These are phyloP conservation scores for Amaranthus hypochondriacus DNA, from an alignment of 148 eudicot genomes.

Conservation along the genomic window DNA sequence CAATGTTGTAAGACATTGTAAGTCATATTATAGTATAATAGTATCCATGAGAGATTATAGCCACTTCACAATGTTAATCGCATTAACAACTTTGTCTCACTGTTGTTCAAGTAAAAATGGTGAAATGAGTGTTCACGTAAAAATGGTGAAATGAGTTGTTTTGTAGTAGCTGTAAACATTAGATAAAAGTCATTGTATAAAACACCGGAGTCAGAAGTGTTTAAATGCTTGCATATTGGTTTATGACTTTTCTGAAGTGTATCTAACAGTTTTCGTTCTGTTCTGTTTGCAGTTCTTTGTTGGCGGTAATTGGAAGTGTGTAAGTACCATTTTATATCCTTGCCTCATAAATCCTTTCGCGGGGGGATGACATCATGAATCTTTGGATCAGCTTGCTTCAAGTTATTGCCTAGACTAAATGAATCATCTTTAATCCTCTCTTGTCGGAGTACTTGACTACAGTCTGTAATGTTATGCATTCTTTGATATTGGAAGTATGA, in stretches of 20 bases:
- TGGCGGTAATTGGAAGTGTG: slow-evolving; percentile 99
- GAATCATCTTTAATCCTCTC: not conserved
- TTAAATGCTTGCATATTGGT: not conserved
- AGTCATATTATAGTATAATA: not conserved
- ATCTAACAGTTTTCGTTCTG: slow-evolving; percentile 21
- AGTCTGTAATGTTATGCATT: not conserved
- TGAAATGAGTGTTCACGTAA: not conserved
- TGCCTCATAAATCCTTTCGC: not conserved
- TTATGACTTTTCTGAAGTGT: not conserved
- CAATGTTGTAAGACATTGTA: too few species aligned
- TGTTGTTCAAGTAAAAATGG: not conserved
- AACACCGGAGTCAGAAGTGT: not conserved
- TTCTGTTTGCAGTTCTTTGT: slow-evolving; percentile 85
- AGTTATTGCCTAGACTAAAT: not conserved
- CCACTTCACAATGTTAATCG: not conserved
- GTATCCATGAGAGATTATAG: not conserved
- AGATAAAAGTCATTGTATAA: not conserved
- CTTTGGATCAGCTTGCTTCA: not conserved
- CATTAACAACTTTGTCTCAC: not conserved
- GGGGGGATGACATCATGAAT: not conserved
- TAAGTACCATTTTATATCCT: slow-evolving; percentile 42
- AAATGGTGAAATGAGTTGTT: not conserved
- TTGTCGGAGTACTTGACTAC: not conserved
- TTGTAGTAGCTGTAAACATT: not conserved
- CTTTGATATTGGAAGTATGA: not conserved